Evolutionary conservation across 2,329 filamentous ascomycete species (phyloP).

Genomic region (Calycina herbarum): DNA sequence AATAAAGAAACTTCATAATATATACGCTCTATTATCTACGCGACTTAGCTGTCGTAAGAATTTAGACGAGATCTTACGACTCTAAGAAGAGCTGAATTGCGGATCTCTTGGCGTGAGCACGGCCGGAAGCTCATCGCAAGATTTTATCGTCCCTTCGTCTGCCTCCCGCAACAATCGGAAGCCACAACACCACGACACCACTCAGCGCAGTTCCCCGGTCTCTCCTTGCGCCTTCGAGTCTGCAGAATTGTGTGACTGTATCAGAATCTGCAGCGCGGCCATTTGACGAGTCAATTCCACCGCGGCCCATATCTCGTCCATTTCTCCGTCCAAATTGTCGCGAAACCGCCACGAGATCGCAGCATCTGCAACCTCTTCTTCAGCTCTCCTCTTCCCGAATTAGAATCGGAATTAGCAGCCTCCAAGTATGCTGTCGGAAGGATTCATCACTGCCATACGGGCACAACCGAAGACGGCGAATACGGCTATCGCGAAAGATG

Average conservation of each 20-base stretch:
- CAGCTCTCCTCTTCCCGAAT: background rate
- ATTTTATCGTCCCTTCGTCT: background rate
- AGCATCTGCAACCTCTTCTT: background rate
- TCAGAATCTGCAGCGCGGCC: background rate
- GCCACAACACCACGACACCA: background rate
- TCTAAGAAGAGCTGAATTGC: too few relatives aligned
- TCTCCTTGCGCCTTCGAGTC: background rate
- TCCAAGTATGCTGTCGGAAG: slow-evolving; percentile 55
- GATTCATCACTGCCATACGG: slow-evolving; percentile 58
- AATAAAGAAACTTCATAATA: too few relatives aligned
- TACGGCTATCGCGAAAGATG: slow-evolving; percentile 70
- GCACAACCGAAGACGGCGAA: slow-evolving; percentile 60
- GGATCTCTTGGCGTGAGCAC: background rate
- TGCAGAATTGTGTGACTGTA: background rate
- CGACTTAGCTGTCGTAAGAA: too few relatives aligned
- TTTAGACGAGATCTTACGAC: too few relatives aligned
- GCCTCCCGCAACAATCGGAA: background rate
- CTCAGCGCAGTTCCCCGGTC: background rate
- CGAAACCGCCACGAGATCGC: background rate
- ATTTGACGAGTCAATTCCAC: background rate
- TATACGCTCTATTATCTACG: too few relatives aligned
- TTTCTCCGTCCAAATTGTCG: background rate
- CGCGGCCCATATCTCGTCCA: background rate
- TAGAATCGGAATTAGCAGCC: background rate
- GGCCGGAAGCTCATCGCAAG: background rate